Evolutionary conservation across 2,329 filamentous ascomycete species (phyloP), one percentile per base, ranked within the genome.

Genomic region (Ceratocystis diversiconidia): DNA sequence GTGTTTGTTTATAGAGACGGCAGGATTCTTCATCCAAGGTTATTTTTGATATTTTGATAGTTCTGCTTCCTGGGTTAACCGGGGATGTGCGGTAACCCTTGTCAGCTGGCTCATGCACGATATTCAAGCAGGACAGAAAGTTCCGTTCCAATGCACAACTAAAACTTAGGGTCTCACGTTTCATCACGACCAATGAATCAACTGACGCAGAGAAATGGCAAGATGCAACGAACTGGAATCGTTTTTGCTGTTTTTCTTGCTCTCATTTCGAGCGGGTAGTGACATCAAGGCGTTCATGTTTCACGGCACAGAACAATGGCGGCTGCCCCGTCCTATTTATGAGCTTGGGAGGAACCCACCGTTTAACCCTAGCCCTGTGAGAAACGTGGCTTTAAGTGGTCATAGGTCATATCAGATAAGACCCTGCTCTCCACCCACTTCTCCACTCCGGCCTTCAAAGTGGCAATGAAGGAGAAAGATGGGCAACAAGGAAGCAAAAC

Each of bases 1-100:
- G 15, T 36, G 55, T 59, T 59, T 59, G 55, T 59, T 59, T 59
- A 59, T 59, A 59, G 55, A 59, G 25, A 30, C 55, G 55, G 55
- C 28, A 59, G 55, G 55, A 59, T 59, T 59, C 48, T 59, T 59
- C 28, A 6, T 36, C 55, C 12, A 59, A 36, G 55, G 28, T 36
- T 59, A 59, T 59, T 59, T 57, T 59, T 59, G 55, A 59, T n/a
- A 30, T 17, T 32, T 17, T 32, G 36, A 41, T 41, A 12, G 36
- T 41, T 41, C 10, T 41, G 36, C 36, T 41, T 41, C 36, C 12
- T 59, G 55, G 28, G 55, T 59, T 59, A 59, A 19, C 28, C 55
- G 28, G 55, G 52, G 55, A 59, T 36, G 12, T 30, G 25, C 28
- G 55, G 55, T 32, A 59, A 59, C 55, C 55, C 55, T 59, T 59